Conservation (phyloP, 73 alveolate genomes). For the Symbiodinium natans region DNA sequence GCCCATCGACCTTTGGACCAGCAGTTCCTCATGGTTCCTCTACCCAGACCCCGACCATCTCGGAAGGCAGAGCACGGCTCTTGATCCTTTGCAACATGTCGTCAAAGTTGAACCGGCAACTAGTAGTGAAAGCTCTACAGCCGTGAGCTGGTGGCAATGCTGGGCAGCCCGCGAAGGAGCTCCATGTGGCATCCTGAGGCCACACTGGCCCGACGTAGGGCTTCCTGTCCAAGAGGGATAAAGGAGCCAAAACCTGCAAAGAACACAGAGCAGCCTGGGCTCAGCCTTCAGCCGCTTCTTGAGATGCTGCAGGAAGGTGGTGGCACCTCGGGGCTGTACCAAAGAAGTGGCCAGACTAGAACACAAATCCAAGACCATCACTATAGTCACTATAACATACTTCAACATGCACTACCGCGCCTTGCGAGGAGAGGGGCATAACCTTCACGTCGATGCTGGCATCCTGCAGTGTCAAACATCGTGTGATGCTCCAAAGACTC, state of each 20-base stretch:
- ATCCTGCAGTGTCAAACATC: neutral
- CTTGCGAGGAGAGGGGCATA: neutral
- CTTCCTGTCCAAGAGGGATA: neutral
- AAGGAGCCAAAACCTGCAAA: no score
- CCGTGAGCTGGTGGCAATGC: no score
- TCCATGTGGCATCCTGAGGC: neutral
- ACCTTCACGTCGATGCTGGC: neutral
- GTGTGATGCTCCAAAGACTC: neutral
- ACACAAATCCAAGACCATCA: no score
- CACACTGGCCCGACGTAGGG: neutral
- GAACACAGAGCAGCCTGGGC: no score
- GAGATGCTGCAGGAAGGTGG: neutral
- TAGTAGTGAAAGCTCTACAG: no score
- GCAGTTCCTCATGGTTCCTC: no score
- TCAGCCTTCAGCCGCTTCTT: constrained; percentile 14
- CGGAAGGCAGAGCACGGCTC: no score
- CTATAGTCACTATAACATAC: no score
- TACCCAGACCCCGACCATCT: no score
- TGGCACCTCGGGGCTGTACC: neutral
- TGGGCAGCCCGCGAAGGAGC: neutral
- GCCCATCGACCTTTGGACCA: constrained; percentile 25
- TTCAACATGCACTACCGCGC: neutral
- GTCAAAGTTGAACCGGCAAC: no score
- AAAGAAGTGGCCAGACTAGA: no score
- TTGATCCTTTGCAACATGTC: no score